These are phyloP conservation scores for Saturnispora sekii DNA, from an alignment of 805 yeast genomes.

Conservation along the genomic window DNA sequence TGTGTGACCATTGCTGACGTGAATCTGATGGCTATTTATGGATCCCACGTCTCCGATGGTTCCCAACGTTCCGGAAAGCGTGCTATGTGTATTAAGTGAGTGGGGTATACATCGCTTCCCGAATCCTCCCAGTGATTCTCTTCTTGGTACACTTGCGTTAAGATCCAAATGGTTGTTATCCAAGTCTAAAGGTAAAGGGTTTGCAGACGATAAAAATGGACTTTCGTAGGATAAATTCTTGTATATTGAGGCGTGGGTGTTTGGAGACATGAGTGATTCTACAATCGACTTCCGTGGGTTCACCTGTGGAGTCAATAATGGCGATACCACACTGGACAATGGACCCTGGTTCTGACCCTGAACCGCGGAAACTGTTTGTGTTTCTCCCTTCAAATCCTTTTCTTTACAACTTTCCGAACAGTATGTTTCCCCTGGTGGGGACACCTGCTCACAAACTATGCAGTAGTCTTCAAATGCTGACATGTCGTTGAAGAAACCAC, in stretches of 20 bases:
- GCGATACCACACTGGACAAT: conserved; percentile 19
- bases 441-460: conserved; percentile 28
- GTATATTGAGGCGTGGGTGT: conserved; percentile 7
- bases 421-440: conserved; percentile 24
- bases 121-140: not conserved
- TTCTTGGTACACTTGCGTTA: conserved; percentile 11
- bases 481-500: conserved; percentile 24
- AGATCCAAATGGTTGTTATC: conserved; percentile 25
- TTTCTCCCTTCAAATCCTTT: conserved; percentile 18
- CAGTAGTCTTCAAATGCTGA: conserved; percentile 32
- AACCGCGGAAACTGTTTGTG: conserved; percentile 19
- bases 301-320: conserved; percentile 24
- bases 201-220: conserved; percentile 21
- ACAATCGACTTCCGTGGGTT: conserved; percentile 10
- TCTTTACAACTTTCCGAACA: conserved; percentile 26
- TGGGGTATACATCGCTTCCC: too few species aligned
- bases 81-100: too few species aligned
- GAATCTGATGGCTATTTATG: too few species aligned
- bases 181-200: conserved; percentile 16
- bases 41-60: too few species aligned
- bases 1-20: not conserved
- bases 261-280: conserved; percentile 18
- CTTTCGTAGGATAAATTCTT: conserved; percentile 25
- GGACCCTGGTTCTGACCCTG: conserved; percentile 12
- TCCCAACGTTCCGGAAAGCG: not conserved